These are phyloP conservation scores for Coniophora puteana DNA, from an alignment of 1,284 basidiomycete genomes.

Conservation along the genomic window DNA sequence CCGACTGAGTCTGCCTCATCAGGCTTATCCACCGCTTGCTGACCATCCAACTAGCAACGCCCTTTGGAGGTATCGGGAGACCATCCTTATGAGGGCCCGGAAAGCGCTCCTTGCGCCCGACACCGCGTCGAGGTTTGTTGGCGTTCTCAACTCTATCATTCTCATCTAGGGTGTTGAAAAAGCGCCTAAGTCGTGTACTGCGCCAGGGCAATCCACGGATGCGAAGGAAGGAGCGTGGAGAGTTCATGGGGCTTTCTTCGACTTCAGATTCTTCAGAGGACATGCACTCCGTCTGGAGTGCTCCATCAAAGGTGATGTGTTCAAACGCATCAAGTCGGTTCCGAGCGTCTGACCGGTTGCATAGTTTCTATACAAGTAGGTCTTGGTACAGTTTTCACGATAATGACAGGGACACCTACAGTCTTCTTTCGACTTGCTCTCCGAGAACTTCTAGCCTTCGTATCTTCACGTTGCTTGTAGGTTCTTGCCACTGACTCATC, in stretches of 20 bases:
- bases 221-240: conserved; percentile 32
- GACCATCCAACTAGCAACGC: conserved; percentile 70
- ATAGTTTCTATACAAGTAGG: conserved; percentile 50
- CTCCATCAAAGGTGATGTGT: conserved; percentile 61
- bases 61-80: conserved; percentile 55
- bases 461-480: conserved; percentile 49
- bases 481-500: conserved; percentile 40
- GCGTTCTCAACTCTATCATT: conserved; percentile 44
- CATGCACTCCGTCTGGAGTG: conserved; percentile 71
- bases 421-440: conserved; percentile 56
- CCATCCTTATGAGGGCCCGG: conserved; percentile 57
- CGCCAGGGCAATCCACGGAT: conserved; percentile 61
- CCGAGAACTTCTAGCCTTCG: conserved; percentile 56
- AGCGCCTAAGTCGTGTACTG: conserved; percentile 51
- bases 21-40: conserved; percentile 56
- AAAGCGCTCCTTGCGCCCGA: conserved; percentile 49
- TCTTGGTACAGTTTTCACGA: conserved; percentile 3
- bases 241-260: conserved; percentile 34
- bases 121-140: conserved; percentile 51
- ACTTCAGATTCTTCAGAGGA: conserved; percentile 71
- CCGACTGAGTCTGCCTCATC: conserved; percentile 38
- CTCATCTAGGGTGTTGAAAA: conserved; percentile 56
- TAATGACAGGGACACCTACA: conserved; percentile 34
- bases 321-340: conserved; percentile 48
- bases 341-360: conserved; percentile 54